Percentiles rank a stretch among this genome's conserved stretches.
Evolutionary conservation across 2,329 filamentous ascomycete genomes (phyloP).

Genomic region (Phialemoniopsis sp.): DNA sequence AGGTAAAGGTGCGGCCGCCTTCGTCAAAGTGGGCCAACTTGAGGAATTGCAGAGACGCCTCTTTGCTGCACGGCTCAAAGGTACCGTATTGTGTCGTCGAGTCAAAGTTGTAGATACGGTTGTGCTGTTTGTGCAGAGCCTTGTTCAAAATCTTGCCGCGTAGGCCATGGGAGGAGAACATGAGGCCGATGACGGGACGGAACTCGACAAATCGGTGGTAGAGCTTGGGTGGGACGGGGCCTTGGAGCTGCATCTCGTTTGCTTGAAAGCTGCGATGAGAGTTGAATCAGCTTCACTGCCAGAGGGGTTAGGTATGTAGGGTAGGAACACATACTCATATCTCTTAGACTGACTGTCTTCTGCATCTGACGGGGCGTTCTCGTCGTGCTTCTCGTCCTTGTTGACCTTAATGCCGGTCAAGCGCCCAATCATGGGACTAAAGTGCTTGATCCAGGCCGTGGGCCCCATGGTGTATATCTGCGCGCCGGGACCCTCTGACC

Average conservation of each 20-base stretch:
- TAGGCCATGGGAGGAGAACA: conserved; percentile 78
- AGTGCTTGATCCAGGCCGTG: conserved; percentile 74
- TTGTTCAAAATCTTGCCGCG: conserved; percentile 78
- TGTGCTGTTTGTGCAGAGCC: conserved; percentile 85
- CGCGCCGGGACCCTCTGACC: conserved; percentile 64
- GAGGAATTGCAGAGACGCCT: conserved; percentile 76
- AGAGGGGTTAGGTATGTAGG: background rate
- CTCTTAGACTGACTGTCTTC: conserved; percentile 45
- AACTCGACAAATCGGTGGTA: conserved; percentile 96
- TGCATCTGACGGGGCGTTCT: conserved; percentile 30
- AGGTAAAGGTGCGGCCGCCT: conserved; percentile 84
- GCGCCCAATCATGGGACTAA: conserved; percentile 82
- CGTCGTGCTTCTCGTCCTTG: conserved; percentile 49
- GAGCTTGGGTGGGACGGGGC: conserved; percentile 73
- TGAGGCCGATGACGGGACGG: conserved; percentile 80
- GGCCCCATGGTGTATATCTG: conserved; percentile 79
- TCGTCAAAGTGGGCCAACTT: conserved; percentile 84
- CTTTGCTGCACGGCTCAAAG: conserved; percentile 62
- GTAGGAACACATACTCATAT: conserved; percentile 63
- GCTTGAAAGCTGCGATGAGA: conserved; percentile 70
- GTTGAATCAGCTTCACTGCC: background rate
- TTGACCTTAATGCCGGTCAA: conserved; percentile 69
- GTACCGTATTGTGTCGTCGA: conserved; percentile 67
- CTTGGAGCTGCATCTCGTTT: conserved; percentile 81
- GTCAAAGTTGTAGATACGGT: conserved; percentile 85